Base-by-base conservation (phyloP, 495 filamentous ascomycete genomes). In the Darksidea phi region DNA sequence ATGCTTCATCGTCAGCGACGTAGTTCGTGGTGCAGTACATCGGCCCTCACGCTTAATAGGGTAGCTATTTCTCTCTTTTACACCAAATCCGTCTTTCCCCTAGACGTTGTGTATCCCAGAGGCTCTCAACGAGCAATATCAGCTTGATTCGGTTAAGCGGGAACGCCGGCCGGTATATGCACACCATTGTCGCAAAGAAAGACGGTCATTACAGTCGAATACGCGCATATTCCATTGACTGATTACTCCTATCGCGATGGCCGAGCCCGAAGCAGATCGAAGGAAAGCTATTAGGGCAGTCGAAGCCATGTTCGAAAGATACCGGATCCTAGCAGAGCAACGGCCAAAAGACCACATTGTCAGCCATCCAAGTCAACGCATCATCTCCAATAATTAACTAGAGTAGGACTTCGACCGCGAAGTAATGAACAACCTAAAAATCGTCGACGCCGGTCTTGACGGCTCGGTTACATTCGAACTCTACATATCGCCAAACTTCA, bases 291-390 rank as follows among this genome's bases (percentile, higher is more conserved):
- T 77, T 54, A 60, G 59, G 13, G 71, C 68, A 24, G 74, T 76
- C 38, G 37, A 73, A 43, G 72, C 74, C 20, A 72, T 76, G 45
- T 77, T 75, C 54, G 73, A 76, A 15, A 60, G 74, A 69, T 75
- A 71, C 46, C 57, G 42, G 4, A 52, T 63, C 11, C 48, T 69
- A 15, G 53, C 59, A 21, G 54, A 34, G 12, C 21, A 48, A 17
- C 43, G 67, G 32, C 59, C 65, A 21, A 43, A 34, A 1, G 24
- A 61, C 25, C 67, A 69, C 45, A 48, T 57, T 54, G 67, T 64
- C 24, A n/a, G 67, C 61, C 51, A 13, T 7, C 28, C 7, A 43
- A n/a, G 15, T 25, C 56, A 37, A 36, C n/a, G 48, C 25, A 46
- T 7, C 15, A 18, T 46, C 12, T 1, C 18, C n/a, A 20, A 5